Percentiles rank a stretch among this genome's conserved stretches.
Evolutionary conservation across 1,284 basidiomycete species (phyloP).

Genomic region (Fistulina hepatica): DNA sequence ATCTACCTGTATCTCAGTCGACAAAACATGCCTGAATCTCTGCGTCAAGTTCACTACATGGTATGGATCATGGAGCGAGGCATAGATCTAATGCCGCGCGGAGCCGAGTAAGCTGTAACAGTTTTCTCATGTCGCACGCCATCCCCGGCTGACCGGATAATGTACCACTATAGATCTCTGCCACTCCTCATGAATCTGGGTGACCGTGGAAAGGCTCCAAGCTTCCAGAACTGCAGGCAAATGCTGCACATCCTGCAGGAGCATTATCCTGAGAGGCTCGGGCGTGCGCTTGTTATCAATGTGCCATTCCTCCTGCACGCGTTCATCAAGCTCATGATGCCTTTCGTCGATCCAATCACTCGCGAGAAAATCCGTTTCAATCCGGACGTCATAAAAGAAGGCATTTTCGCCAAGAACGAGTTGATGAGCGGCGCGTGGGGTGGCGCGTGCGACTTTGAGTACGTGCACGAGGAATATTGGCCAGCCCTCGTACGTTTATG

Average conservation of each 20-base stretch:
- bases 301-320: slow-evolving; percentile 72
- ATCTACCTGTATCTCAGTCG: slow-evolving; percentile 74
- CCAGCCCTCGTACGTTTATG: slow-evolving; percentile 47
- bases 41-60: slow-evolving; percentile 64
- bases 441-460: slow-evolving; percentile 51
- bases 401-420: slow-evolving; percentile 45
- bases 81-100: slow-evolving; percentile 65
- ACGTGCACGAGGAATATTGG: slow-evolving; percentile 70
- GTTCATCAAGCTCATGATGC: slow-evolving; percentile 77
- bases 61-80: slow-evolving; percentile 66
- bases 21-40: slow-evolving; percentile 72
- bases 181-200: slow-evolving; percentile 77
- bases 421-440: slow-evolving; percentile 52
- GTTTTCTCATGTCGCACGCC: slow-evolving; percentile 17
- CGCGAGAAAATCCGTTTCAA: slow-evolving; percentile 65
- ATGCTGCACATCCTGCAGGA: slow-evolving; percentile 74
- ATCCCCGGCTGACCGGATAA: slow-evolving; percentile 1
- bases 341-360: slow-evolving; percentile 74
- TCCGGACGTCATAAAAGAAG: slow-evolving; percentile 47
- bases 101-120: slow-evolving; percentile 71
- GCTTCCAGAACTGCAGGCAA: slow-evolving; percentile 49
- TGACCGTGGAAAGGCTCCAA: slow-evolving; percentile 69
- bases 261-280: slow-evolving; percentile 90
- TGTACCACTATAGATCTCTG: slow-evolving; percentile 36
- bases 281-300: slow-evolving; percentile 74